phyloP scores from a whole-genome alignment of 257 asterid species.

The Lavandula angustifolia region DNA sequence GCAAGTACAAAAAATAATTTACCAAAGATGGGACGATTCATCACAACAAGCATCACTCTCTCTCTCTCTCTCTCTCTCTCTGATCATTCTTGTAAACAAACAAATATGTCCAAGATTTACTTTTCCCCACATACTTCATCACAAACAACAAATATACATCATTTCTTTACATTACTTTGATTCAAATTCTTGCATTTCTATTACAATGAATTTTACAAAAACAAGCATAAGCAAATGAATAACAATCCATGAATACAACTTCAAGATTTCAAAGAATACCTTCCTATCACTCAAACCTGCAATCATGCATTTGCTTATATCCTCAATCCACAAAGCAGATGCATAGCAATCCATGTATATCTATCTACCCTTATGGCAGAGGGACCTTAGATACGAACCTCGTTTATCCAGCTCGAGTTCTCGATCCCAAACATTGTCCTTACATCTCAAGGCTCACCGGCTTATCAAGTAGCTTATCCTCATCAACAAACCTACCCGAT shows the following conservation, averaged over 20 bases:
- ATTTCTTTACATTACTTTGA: conserved; percentile 18
- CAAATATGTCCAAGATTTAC: no score
- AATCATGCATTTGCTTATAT: conserved; percentile 44
- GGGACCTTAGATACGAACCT: no score
- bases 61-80: conserved; percentile 18
- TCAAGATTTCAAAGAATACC: conserved; percentile 36
- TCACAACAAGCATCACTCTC: conserved; percentile 13
- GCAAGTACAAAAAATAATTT: conserved; percentile 27
- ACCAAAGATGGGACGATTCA: conserved; percentile 30
- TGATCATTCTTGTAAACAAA: no score
- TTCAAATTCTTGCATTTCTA: conserved; percentile 28
- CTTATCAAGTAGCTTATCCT: conserved; percentile 63
- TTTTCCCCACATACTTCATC: no score
- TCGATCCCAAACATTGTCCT: no score
- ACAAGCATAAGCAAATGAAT: conserved; percentile 19
- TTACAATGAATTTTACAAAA: conserved; percentile 27
- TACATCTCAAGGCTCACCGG: conserved; percentile 51
- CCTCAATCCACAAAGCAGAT: conserved; percentile 40
- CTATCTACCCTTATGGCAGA: not conserved
- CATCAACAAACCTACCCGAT: conserved; percentile 61
- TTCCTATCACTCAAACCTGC: conserved; percentile 34
- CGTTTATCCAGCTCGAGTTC: no score
- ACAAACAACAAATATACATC: conserved; percentile 17
- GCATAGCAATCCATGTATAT: conserved; percentile 23
- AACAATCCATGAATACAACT: conserved; percentile 17